Percentiles rank a stretch among this genome's conserved stretches.
phyloP scores from a whole-genome alignment of 495 filamentous ascomycete species.

The Penicillium turbatum region DNA sequence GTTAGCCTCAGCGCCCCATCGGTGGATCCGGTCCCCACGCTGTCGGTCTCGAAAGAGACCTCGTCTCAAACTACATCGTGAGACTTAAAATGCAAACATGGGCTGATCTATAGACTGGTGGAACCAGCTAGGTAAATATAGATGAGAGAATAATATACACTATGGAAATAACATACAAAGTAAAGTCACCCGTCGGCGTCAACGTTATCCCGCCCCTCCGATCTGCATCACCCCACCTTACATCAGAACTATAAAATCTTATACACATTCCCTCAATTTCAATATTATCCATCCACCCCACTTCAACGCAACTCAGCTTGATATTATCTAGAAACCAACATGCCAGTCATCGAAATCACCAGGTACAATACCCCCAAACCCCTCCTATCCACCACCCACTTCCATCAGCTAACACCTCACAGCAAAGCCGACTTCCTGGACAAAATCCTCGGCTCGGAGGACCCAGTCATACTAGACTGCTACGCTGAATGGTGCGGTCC shows the following conservation, averaged over 20 bases:
- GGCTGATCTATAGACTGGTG: too few relatives aligned
- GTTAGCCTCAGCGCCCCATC: too few relatives aligned
- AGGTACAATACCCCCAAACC: not conserved
- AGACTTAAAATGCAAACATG: too few relatives aligned
- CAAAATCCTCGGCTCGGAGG: slow-evolving; percentile 27
- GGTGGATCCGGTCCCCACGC: too few relatives aligned
- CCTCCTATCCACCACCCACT: not conserved
- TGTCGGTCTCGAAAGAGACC: too few relatives aligned
- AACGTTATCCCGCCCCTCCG: not conserved
- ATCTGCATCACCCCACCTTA: not conserved
- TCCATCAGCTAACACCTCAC: not conserved
- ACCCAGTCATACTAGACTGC: slow-evolving; percentile 70
- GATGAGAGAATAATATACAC: too few relatives aligned
- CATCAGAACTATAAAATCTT: not conserved
- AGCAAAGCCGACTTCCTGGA: slow-evolving; percentile 21
- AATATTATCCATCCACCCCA: too few relatives aligned
- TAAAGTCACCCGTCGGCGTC: not conserved
- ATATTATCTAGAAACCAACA: not conserved
- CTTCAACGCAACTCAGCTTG: too few relatives aligned
- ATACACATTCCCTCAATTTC: not conserved
- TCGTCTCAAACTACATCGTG: too few relatives aligned
- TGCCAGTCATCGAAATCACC: slow-evolving; percentile 4
- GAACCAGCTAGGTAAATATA: too few relatives aligned
- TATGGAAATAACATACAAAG: not conserved
- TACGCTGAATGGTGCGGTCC: slow-evolving; percentile 89